Base-by-base conservation (phyloP, 1,284 basidiomycete genomes). In the Chalciporus sp. region DNA sequence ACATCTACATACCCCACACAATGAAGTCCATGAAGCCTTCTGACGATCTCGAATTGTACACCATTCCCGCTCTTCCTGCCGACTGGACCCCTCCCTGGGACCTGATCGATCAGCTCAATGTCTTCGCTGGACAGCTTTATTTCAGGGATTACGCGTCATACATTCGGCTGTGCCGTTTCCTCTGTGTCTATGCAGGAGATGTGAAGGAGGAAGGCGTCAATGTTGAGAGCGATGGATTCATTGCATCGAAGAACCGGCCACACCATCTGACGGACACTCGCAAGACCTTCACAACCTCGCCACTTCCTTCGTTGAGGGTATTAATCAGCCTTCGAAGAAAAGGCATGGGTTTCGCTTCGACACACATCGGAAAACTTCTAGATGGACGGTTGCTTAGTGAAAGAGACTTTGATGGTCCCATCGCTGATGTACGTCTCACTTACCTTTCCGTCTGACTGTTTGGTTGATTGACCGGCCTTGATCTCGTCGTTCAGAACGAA, bases 101-200 rank as follows among this genome's bases (percentile, higher is more conserved):
- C 16, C 48, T 70, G 1, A 65, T 68, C 28, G 59, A 66, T 31
- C 73, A 78, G 52, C 62, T 82, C 23, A 74, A 75, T 50, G 56
- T 80, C 26, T 79, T 72, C 49, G 67, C 79, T 9, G 80, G 74
- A 17, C 76, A 78, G 52, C 67, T 79, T 7, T 80, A 74, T 55
- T 59, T 79, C 11, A 58, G 62, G 10, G 58, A 70, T 39, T 65
- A 68, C 33, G 59, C 54, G 7, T 60, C 67, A 2, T 80, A 78
- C 46, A 46, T 60, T n/a, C 53, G 57, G 1, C 29, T 77, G 7
- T 74, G 74, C 51, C 56, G 57, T 5, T 69, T 76, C 53, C 64
- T 80, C 10, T 75, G 76, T 1, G 31, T 77, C 9, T 67, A 65
- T 31, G 49, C 70, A 11, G 58, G 48, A 39, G 61, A 67, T 33